phyloP scores from a whole-genome alignment of 768 basidiomycete species.

The Favolaschia claudopus region DNA sequence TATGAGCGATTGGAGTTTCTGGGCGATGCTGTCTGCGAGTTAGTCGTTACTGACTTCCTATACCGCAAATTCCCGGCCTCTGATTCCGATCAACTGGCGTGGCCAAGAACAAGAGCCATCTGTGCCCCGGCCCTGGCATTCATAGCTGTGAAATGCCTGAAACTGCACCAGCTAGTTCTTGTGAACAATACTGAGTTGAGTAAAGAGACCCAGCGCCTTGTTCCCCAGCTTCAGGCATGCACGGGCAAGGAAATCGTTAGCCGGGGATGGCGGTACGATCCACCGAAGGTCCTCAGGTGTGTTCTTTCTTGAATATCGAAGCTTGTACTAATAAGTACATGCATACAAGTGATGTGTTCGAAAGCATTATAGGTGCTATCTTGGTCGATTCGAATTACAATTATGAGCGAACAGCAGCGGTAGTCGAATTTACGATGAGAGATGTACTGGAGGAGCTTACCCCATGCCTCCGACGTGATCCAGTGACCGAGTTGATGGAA shows the following conservation, averaged over 20 bases:
- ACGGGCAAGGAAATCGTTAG: conserved; percentile 68
- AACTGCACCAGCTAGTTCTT: conserved; percentile 74
- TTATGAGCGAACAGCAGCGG: conserved; percentile 68
- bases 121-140: conserved; percentile 78
- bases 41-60: conserved; percentile 77
- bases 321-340: no score
- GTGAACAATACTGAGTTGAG: conserved; percentile 74
- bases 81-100: conserved; percentile 79
- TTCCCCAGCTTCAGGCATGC: conserved; percentile 63
- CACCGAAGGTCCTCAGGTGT: conserved; percentile 71
- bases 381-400: conserved; percentile 82
- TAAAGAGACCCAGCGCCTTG: conserved; percentile 65
- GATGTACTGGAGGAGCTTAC: conserved; percentile 69
- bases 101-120: conserved; percentile 73
- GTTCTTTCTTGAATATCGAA: no score
- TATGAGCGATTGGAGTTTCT: conserved; percentile 91
- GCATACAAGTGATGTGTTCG: conserved; percentile 77
- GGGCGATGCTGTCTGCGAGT: conserved; percentile 81
- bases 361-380: conserved; percentile 85
- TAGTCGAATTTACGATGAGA: conserved; percentile 70
- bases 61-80: conserved; percentile 73
- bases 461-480: conserved; percentile 70
- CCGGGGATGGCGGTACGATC: conserved; percentile 82
- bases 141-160: conserved; percentile 69
- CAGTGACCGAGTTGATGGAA: conserved; percentile 73